Base-by-base conservation (phyloP, 345 rosid genomes). In the Moricandia arvensis region DNA sequence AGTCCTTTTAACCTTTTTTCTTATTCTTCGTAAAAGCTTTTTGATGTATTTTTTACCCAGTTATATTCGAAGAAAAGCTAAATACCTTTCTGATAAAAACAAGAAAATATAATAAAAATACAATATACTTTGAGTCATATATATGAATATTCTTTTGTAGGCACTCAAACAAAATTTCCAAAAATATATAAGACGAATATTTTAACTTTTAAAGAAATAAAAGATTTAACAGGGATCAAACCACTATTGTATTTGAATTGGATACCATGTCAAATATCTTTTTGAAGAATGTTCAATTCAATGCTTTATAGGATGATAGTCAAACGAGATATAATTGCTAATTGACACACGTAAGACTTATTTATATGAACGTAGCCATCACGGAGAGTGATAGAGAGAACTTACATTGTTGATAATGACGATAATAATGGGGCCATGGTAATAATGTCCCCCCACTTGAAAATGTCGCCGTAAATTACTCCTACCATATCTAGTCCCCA, bases 391-490 rank as follows among this genome's bases (percentile, higher is more conserved):
- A 74, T 17, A 74, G 18, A 71, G 37, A 62, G 68, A 30, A 34
- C 53, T 17, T 3, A 24, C 53, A 12, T 16, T 33, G 63, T 45
- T 59, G 53, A 59, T 41, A 55, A 70, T 16, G 24, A 54, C 69
- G 13, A 76, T 76, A 29, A 70, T 38, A 69, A 70, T 77, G 67
- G 71, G 80, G 67, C 10, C 76, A 47, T 43, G 49, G 8, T 63
- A 70, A 77, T 61, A 71, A 15, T 77, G 54, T 43, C 49, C 35
- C 67, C 61, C 72, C 80, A 77, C 80, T 77, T 4, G 15, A 57
- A 27, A 71, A 64, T 77, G 80, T 77, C 72, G 71, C 80, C 76
- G 67, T 54, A 8, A 77, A 71, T 66, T 71, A 66, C 80, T 65
- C 71, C 16, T 58, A 43, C 6, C 61, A 60, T 63, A 27, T 24